A percentile compares a stretch with the other conserved stretches of the same genome.
Evolutionary conservation across 2,329 filamentous ascomycete species (phyloP).

Genomic region (Beauveria sp.): DNA sequence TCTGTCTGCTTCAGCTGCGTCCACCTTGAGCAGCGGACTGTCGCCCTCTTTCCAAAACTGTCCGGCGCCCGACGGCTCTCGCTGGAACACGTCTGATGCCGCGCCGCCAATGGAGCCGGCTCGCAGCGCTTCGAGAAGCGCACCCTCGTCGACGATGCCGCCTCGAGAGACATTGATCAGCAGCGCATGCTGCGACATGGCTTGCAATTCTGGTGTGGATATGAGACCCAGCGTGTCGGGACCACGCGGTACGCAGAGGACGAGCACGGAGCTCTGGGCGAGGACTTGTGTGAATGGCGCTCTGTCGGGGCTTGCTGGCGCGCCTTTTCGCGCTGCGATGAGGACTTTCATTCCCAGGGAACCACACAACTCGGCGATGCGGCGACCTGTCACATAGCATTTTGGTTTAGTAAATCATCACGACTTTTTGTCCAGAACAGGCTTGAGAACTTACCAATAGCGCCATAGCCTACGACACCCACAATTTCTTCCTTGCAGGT

Average conservation of each 20-base stretch:
- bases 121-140: conserved; percentile 23
- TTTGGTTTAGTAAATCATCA: neutral
- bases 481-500: conserved; percentile 21
- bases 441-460: neutral
- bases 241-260: conserved; percentile 19
- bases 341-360: conserved; percentile 19
- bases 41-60: conserved; percentile 1
- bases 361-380: conserved; percentile 17
- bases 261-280: conserved; percentile 17
- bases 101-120: conserved; percentile 25
- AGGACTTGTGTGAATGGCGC: conserved; percentile 17
- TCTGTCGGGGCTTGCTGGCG: neutral
- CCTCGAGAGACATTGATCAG: conserved; percentile 25
- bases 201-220: conserved; percentile 12
- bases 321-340: conserved; percentile 18
- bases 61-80: conserved; percentile 17
- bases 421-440: neutral
- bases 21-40: conserved; percentile 2
- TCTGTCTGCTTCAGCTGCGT: neutral
- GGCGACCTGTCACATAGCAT: conserved; percentile 14
- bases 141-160: conserved; percentile 27
- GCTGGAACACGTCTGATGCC: conserved; percentile 26
- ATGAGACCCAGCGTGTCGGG: conserved; percentile 17
- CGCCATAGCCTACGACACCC: conserved; percentile 22
- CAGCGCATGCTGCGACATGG: conserved; percentile 18